These are phyloP conservation scores for Friedmanniomyces simplex DNA, from an alignment of 495 filamentous ascomycete species.

Conservation along the genomic window DNA sequence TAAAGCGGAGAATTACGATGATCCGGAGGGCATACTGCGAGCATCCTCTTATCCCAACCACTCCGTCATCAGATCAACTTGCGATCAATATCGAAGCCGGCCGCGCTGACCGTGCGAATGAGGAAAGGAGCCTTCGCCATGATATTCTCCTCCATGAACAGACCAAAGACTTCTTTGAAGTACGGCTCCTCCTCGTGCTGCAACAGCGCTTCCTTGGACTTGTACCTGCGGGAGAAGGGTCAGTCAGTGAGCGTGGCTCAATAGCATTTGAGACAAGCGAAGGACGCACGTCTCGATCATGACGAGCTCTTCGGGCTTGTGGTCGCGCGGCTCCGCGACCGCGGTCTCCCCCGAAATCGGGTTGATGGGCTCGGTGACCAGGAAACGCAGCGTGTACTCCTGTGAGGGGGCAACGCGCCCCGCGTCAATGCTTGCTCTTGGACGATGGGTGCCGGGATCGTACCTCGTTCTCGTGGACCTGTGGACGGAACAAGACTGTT, in stretches of 20 bases:
- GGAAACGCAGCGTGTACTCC: conserved; percentile 4
- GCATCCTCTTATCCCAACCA: not conserved
- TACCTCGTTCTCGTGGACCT: not conserved
- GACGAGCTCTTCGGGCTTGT: conserved; percentile 13
- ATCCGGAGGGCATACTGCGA: not conserved
- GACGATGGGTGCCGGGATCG: not conserved
- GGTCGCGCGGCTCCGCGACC: no score
- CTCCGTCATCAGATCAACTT: conserved; percentile 1
- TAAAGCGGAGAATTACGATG: not conserved
- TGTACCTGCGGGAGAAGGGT: conserved; percentile 2
- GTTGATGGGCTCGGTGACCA: conserved; percentile 10
- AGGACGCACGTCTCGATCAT: conserved; percentile 13
- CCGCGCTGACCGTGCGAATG: not conserved
- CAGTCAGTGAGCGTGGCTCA: not conserved
- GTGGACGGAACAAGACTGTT: not conserved
- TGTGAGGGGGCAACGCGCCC: not conserved
- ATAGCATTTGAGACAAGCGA: not conserved
- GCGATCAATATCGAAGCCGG: conserved; percentile 5
- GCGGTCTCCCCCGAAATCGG: not conserved
- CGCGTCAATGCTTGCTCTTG: not conserved
- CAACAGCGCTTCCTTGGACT: not conserved
- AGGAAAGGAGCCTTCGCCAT: not conserved
- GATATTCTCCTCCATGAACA: not conserved
- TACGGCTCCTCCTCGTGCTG: not conserved
- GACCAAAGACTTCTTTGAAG: conserved; percentile 1